Evolutionary conservation across 257 asterid genomes (phyloP), one percentile per base, ranked within the genome.

Genomic region (Petunia secreta): DNA sequence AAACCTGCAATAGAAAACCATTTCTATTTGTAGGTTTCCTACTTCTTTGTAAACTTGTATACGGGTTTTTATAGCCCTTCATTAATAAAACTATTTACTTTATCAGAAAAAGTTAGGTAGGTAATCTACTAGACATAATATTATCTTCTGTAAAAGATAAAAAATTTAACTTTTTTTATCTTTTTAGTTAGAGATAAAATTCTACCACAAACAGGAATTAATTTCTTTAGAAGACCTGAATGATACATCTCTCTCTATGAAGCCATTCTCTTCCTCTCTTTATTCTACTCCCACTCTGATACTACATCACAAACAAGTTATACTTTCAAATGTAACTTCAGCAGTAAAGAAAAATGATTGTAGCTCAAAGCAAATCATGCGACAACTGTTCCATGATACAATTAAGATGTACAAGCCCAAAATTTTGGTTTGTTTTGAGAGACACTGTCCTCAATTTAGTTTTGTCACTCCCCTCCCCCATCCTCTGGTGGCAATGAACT

Each of bases 401-500:
- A 69, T 7, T 46, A 4, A 67, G 44, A 16, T 25, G 77, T 46
- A 46, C 60, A 25, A 69, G 43, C 50, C n/a, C 77, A 69, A 25
- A 16, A 69, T 48, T 46, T 25, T 1, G 41, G 76, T 15, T 46
- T 36, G 43, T 69, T 69, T 10, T 25, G 59, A 4, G 59, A 69
- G 46, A 55, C 77, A 34, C 3, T 34, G 43, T 69, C 60, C 40
- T 46, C 43, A 34, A 69, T 48, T 46, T 48, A 69, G 25, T 69
- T 67, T 16, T 16, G 41, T 4, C 59, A 10, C 77, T 48, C 77
- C n/a, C 25, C 59, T 25, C 40, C 59, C 41, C 77, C 6, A 73
- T n/a, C 36, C 34, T 73, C 78, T 73, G 78, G 14, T 73, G 44
- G 78, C 78, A 36, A 73, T 34, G 62, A 73, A 73, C 6, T 73